A percentile compares a stretch with the other conserved stretches of the same genome.
Conservation (phyloP, 352 stramenopile genomes). For the Globisporangium takayamanum region DNA sequence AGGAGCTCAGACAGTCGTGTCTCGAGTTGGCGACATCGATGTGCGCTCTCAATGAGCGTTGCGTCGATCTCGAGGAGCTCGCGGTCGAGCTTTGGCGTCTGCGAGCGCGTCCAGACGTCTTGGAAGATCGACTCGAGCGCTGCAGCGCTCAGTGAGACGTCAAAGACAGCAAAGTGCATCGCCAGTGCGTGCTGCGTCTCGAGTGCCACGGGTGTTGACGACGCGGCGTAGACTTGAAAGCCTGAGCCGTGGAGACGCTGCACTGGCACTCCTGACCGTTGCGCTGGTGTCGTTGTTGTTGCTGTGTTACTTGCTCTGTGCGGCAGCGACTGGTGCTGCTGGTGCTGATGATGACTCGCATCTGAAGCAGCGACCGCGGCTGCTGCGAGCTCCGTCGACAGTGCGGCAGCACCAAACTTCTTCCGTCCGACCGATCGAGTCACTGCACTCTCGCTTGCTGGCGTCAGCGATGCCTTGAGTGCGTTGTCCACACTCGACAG, state of each 20-base stretch:
- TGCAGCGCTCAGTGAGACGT: not conserved
- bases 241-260: slow-evolving; percentile 1
- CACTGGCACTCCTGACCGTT: not conserved
- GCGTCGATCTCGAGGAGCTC: slow-evolving; percentile 14
- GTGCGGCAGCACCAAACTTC: slow-evolving; percentile 1
- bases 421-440: slow-evolving; percentile 2
- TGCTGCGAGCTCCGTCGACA: slow-evolving; percentile 11
- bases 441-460: too few species aligned
- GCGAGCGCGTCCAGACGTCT: slow-evolving; percentile 14
- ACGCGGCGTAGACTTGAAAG: slow-evolving; percentile 49
- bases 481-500: not conserved
- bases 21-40: slow-evolving; percentile 6
- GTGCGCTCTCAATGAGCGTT: slow-evolving; percentile 6
- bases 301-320: not conserved
- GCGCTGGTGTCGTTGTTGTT: not conserved
- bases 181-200: slow-evolving; percentile 14
- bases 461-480: not conserved
- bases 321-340: not conserved
- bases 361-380: slow-evolving; percentile 2
- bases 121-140: slow-evolving; percentile 20
- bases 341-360: slow-evolving; percentile 3
- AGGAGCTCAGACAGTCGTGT: not conserved
- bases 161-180: slow-evolving; percentile 23
- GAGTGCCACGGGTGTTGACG: slow-evolving; percentile 10
- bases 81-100: slow-evolving; percentile 10